Conservation (phyloP, 169 alveolate genomes). For the Plasmodium relictum region DNA sequence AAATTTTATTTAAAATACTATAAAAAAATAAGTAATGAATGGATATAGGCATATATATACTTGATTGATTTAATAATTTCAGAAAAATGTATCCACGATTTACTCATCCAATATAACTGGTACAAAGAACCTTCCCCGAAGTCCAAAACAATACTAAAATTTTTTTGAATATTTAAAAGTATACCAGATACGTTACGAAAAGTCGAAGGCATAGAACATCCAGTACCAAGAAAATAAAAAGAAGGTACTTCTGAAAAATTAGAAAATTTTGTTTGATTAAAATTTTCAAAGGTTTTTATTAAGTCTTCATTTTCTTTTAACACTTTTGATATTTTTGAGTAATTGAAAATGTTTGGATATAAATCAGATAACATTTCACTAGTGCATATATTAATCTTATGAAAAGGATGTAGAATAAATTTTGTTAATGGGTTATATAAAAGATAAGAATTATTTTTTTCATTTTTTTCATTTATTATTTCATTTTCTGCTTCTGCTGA, state of each 20-base stretch:
- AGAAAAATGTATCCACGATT: constrained; percentile 79
- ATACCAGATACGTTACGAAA: constrained; percentile 92
- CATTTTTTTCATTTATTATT: not conserved
- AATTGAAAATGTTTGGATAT: constrained; percentile 63
- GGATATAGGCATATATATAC: constrained; percentile 38
- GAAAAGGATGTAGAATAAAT: constrained; percentile 68
- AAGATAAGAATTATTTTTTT: constrained; percentile 24
- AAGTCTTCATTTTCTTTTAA: constrained; percentile 71
- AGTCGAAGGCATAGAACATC: constrained; percentile 93
- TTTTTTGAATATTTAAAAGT: constrained; percentile 77
- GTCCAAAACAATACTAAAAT: constrained; percentile 89
- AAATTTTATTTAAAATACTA: not conserved
- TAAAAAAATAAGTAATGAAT: not conserved
- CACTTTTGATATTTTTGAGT: constrained; percentile 40
- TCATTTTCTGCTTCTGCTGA: not conserved
- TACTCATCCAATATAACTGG: constrained; percentile 87
- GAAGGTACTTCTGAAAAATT: constrained; percentile 76
- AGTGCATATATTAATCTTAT: constrained; percentile 51
- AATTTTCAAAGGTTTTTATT: constrained; percentile 57
- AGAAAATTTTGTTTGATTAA: constrained; percentile 43
- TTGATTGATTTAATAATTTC: constrained; percentile 68
- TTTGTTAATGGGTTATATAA: constrained; percentile 43
- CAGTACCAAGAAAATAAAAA: constrained; percentile 93
- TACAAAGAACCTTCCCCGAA: constrained; percentile 94
- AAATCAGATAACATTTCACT: constrained; percentile 30